Evolutionary conservation across 176 grass and related monocot genomes (phyloP), one percentile per base, ranked within the genome.

Genomic region (Eleusine indica): DNA sequence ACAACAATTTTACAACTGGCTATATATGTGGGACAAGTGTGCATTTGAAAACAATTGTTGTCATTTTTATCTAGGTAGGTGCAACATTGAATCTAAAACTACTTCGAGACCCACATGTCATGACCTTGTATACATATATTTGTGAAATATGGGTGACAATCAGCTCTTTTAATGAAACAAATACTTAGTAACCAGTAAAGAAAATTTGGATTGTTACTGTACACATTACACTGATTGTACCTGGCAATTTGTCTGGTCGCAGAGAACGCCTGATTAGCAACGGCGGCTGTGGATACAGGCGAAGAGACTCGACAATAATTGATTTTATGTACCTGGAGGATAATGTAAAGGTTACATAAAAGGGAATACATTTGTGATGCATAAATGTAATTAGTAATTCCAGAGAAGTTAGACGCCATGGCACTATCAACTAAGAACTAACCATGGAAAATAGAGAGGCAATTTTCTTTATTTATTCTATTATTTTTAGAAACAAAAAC

Each of bases 261-360:
- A 98, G 89, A 86, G 96, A 43, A 77, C 96, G 96, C 73, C 93
- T 95, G 77, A 98, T 98, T 66, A 98, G 80, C 83, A 98, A 84
- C 71, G 93, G 96, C 54, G 96, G 96, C 66, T 98, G 93, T 21
- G 96, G 96, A 85, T 98, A 98, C 78, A 95, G 39, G 48, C 96
- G 91, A 85, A 98, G 96, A 87, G 91, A 63, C 88, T 98, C 96
- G 78, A 90, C 89, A 89, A 98, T 88, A 82, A 98, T 92, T 8
- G 88, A 86, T 69, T 94, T 84, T 85, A 98, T 87, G 80, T 98
- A 98, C 83, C 96, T 98, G 84, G 39, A 86, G 67, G 77, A 66
- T 40, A 82, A 48, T 38, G 44, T n/a, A 56, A 64, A 75, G 2
- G 40, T 58, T 80, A 72, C 63, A 79, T 74, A 7, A 41, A 70